Conservation (phyloP, 768 basidiomycete species). For the Pleurotus salmoneostramineus region DNA sequence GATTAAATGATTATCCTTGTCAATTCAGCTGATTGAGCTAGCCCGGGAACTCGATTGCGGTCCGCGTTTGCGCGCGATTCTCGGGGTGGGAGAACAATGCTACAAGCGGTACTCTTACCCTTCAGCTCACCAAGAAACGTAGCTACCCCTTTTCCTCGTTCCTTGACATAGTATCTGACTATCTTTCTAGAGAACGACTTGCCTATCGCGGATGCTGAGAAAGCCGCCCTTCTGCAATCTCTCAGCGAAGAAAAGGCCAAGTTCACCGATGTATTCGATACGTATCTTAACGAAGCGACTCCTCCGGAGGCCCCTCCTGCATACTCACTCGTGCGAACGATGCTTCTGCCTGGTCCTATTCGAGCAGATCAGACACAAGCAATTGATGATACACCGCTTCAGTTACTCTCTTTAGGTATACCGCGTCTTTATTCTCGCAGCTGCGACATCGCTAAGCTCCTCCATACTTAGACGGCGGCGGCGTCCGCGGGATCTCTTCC, state of each 20-base stretch:
- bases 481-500: slow-evolving; percentile 29
- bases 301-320: slow-evolving; percentile 15
- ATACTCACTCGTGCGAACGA: slow-evolving; percentile 18
- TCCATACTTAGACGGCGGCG: slow-evolving; percentile 25
- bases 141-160: neutral
- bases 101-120: slow-evolving; percentile 20
- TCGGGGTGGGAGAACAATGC: slow-evolving; percentile 25
- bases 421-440: neutral
- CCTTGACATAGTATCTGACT: too few relatives aligned
- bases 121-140: slow-evolving; percentile 23
- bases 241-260: slow-evolving; percentile 10
- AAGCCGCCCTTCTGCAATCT: slow-evolving; percentile 4
- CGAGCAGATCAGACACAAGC: slow-evolving; percentile 19
- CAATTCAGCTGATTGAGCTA: slow-evolving; percentile 3
- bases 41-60: slow-evolving; percentile 26
- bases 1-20: neutral
- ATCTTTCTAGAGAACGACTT: neutral
- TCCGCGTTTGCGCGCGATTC: slow-evolving; percentile 27
- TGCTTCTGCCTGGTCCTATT: slow-evolving; percentile 20
- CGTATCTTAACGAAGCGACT: slow-evolving; percentile 17
- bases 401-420: slow-evolving; percentile 25
- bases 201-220: slow-evolving; percentile 10
- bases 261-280: slow-evolving; percentile 15
- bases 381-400: slow-evolving; percentile 17
- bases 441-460: neutral